phyloP scores from a whole-genome alignment of 345 rosid species.

The Rhodamnia argentea region DNA sequence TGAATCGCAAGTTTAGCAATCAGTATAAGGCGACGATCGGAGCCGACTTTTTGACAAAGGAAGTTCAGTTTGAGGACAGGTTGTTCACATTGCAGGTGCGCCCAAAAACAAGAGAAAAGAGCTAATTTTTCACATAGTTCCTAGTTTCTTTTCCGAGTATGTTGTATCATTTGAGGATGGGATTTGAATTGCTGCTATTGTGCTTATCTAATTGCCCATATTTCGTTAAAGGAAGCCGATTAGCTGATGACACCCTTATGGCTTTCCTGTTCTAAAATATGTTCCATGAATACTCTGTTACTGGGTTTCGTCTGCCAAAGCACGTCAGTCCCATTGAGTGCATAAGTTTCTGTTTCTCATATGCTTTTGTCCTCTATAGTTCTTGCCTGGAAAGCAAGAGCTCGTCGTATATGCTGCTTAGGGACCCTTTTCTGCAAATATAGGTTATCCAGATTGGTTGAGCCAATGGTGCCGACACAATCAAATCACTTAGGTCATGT shows the following conservation, averaged over 20 bases:
- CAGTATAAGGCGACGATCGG: slow-evolving; percentile 43
- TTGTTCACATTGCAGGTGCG: slow-evolving; percentile 37
- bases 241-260: not conserved
- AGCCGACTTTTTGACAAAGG: slow-evolving; percentile 37
- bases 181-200: not conserved
- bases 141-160: not conserved
- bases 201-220: not conserved
- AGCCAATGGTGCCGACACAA: not conserved
- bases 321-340: not conserved
- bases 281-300: not conserved
- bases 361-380: not conserved
- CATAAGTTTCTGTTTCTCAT: not conserved
- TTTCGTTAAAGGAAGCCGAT: not conserved
- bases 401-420: not conserved
- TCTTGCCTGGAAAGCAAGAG: not conserved
- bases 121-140: not conserved
- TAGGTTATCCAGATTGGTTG: not conserved
- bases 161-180: not conserved
- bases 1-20: slow-evolving; percentile 37
- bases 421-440: not conserved
- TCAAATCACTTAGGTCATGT: not conserved
- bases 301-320: not conserved
- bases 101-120: not conserved
- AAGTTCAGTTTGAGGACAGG: slow-evolving; percentile 37
- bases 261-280: not conserved